Evolutionary conservation across 306 rosid genomes (phyloP), one percentile per base, ranked within the genome.

Genomic region (Lathyrus sativus): DNA sequence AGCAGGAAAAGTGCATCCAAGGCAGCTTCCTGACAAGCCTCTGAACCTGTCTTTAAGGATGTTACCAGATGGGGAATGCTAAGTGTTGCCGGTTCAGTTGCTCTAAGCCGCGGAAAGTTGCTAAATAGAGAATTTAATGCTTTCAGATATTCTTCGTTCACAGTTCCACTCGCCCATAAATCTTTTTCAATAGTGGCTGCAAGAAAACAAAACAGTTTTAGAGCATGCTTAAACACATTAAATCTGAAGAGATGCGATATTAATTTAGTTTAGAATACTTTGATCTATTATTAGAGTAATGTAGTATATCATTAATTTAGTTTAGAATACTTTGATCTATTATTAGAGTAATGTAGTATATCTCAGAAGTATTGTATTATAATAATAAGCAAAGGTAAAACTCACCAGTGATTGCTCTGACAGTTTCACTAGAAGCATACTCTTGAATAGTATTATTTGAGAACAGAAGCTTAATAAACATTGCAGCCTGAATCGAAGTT

Each of bases 61-160:
- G 97, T 95, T 9, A 95, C 95, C 55, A 95, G 87, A 72, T 90
- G 99, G 55, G 99, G 99, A 84, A 95, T 95, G 86, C 97, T 88
- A 26, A 95, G 95, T 15, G 97, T 95, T 29, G 99, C 96, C 22
- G 99, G 99, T 73, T 95, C 99, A 9, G 96, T 84, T 65, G 97
- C 99, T 84, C 99, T 88, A 71, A 95, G 78, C n/a, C 99, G 91
- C 13, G 99, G 96, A 81, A 95, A 95, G 88, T 95, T 95, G 85
- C 92, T 86, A 62, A 90, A 87, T 49, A 95, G 95, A 85, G 99
- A 64, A 78, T 88, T 95, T 76, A 95, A 81, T 76, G 99, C 89
- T 80, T 87, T 95, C 81, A 95, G 81, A 72, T 95, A 95, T 83
- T 95, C 99, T 28, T 95, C 97, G 46, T 91, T 91, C 72, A 95